These are phyloP conservation scores for Coemansia sp. DNA, from an alignment of 371 early-diverging fungal species.

Conservation along the genomic window DNA sequence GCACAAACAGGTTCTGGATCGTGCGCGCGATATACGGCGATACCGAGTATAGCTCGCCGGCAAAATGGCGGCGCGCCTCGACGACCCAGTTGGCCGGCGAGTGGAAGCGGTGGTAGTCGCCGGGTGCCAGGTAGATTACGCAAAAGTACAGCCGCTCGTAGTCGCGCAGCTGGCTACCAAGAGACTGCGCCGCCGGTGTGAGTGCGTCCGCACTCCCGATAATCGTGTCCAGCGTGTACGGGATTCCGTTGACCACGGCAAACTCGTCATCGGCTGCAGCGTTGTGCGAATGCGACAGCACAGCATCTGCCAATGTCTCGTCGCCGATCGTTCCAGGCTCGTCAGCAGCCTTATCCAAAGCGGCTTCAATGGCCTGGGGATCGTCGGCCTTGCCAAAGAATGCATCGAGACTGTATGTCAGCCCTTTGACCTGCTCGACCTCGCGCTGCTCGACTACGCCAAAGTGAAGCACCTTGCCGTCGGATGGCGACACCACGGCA, in stretches of 20 bases:
- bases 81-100: conserved; percentile 95
- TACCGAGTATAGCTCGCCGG: conserved; percentile 92
- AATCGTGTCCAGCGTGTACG: conserved; percentile 83
- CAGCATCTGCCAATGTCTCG: conserved; percentile 41
- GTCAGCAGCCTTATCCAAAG: not conserved
- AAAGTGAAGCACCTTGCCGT: conserved; percentile 86
- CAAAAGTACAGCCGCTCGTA: conserved; percentile 79
- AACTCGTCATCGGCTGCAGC: conserved; percentile 72
- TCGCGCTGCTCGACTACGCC: conserved; percentile 75
- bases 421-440: conserved; percentile 93
- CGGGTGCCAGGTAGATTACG: conserved; percentile 95
- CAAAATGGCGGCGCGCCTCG: conserved; percentile 83
- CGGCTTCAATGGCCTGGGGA: not conserved
- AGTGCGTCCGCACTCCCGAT: conserved; percentile 58
- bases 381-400: conserved; percentile 72
- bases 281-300: conserved; percentile 55
- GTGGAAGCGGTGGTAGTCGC: conserved; percentile 98
- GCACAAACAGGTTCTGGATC: conserved; percentile 84
- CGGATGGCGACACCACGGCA: conserved; percentile 78
- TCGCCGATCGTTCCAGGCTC: conserved; percentile 21
- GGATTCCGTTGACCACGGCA: conserved; percentile 88
- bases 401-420: conserved; percentile 84
- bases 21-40: conserved; percentile 84
- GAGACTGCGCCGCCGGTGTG: conserved; percentile 33
- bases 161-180: conserved; percentile 55